A percentile compares a stretch with the other conserved stretches of the same genome.
These are phyloP conservation scores for Aspergillus cristatus DNA, from an alignment of 495 filamentous ascomycete genomes.

Conservation along the genomic window DNA sequence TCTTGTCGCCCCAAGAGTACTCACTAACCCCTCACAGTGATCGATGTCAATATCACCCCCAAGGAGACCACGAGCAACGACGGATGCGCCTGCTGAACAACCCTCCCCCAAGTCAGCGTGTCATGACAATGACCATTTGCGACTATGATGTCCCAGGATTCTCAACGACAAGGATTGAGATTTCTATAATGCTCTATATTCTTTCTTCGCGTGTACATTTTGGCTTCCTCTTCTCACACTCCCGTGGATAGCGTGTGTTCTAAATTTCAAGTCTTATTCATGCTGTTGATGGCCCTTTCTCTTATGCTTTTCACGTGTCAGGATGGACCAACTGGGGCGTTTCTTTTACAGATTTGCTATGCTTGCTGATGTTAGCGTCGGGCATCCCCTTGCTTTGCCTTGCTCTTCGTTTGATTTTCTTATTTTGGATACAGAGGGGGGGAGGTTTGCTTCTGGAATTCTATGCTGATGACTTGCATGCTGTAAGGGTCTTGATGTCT, in stretches of 20 bases:
- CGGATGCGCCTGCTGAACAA: constrained; percentile 67
- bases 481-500: no score
- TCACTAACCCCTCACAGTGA: constrained; percentile 49
- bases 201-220: constrained; percentile 38
- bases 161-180: constrained; percentile 28
- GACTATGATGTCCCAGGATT: constrained; percentile 9
- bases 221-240: constrained; percentile 15
- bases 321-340: no score
- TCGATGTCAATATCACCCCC: constrained; percentile 86
- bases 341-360: no score
- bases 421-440: constrained; percentile 1
- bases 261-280: constrained; percentile 8
- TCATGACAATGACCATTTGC: no score
- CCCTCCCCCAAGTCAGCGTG: background rate
- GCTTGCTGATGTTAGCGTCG: no score
- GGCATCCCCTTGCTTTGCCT: no score
- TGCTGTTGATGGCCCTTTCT: background rate
- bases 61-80: constrained; percentile 62
- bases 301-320: no score
- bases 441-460: no score
- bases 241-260: constrained; percentile 23
- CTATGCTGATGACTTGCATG: no score
- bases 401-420: constrained; percentile 1
- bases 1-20: constrained; percentile 1
- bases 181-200: constrained; percentile 32